Evolutionary conservation across 2,329 filamentous ascomycete genomes (phyloP).

Genomic region (Aspergillus persii): DNA sequence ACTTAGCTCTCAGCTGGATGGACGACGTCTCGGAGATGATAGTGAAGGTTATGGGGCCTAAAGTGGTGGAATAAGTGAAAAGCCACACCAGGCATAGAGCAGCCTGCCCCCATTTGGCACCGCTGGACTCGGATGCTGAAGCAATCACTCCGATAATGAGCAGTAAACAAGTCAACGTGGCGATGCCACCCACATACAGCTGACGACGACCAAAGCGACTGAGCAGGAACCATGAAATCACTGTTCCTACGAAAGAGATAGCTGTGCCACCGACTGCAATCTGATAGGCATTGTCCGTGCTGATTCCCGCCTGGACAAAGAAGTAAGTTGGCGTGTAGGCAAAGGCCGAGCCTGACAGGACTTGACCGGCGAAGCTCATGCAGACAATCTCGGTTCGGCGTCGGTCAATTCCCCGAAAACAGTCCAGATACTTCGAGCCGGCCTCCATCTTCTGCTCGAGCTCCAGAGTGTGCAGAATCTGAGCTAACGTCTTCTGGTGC

Average conservation of each 20-base stretch:
- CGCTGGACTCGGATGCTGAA: constrained; percentile 18
- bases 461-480: constrained; percentile 40
- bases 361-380: constrained; percentile 37
- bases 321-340: constrained; percentile 40
- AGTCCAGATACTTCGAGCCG: constrained; percentile 30
- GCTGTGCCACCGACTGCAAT: constrained; percentile 42
- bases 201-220: constrained; percentile 39
- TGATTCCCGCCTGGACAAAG: constrained; percentile 41
- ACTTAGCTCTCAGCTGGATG: constrained; percentile 53
- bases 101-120: constrained; percentile 39
- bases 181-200: constrained; percentile 37
- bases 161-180: constrained; percentile 25
- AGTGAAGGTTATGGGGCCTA: constrained; percentile 55
- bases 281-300: constrained; percentile 32
- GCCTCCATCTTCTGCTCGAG: constrained; percentile 29
- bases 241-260: constrained; percentile 57
- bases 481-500: constrained; percentile 28
- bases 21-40: constrained; percentile 53
- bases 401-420: constrained; percentile 31
- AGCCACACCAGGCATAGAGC: constrained; percentile 50
- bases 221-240: constrained; percentile 49
- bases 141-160: constrained; percentile 30
- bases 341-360: constrained; percentile 35
- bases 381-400: constrained; percentile 45
- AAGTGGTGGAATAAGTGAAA: constrained; percentile 53